phyloP scores from a whole-genome alignment of 495 filamentous ascomycete species.

The Lasiosphaeria ovina region DNA sequence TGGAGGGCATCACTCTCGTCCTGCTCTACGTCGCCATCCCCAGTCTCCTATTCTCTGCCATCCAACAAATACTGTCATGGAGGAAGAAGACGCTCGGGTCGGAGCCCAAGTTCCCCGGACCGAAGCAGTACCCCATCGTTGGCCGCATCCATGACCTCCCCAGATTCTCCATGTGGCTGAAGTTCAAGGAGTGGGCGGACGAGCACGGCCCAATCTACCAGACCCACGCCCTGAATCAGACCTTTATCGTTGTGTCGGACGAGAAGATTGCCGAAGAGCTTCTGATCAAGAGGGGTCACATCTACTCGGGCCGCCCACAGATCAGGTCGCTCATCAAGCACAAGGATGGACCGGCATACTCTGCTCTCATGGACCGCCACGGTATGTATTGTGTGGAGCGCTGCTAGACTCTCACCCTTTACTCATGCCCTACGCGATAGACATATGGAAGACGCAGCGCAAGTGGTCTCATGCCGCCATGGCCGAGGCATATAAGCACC shows the following conservation, averaged over 20 bases:
- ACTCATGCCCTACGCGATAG: conserved; percentile 15
- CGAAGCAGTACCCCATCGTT: conserved; percentile 46
- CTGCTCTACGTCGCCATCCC: conserved; percentile 46
- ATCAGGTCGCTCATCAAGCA: conserved; percentile 47
- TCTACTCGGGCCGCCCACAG: conserved; percentile 52
- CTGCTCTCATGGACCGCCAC: conserved; percentile 49
- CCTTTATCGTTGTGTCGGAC: conserved; percentile 54
- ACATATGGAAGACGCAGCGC: conserved; percentile 45
- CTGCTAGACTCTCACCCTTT: background rate
- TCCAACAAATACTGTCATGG: conserved; percentile 41
- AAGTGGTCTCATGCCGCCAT: conserved; percentile 51
- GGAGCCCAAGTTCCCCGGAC: conserved; percentile 39
- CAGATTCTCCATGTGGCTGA: conserved; percentile 50
- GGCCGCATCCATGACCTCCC: conserved; percentile 52
- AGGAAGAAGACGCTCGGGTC: conserved; percentile 22
- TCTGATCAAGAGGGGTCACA: conserved; percentile 51
- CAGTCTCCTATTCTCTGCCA: conserved; percentile 40
- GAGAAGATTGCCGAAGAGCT: conserved; percentile 57
- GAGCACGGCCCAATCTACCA: conserved; percentile 56
- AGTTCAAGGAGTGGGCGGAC: conserved; percentile 58
- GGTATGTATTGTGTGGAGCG: conserved; percentile 28
- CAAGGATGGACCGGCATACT: conserved; percentile 46
- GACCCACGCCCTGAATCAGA: conserved; percentile 46
- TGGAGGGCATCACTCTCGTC: conserved; percentile 33
- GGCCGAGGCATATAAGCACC: conserved; percentile 44